Base-by-base conservation (phyloP, 164 flowering plant species). In the Stephania yunnanensis region DNA sequence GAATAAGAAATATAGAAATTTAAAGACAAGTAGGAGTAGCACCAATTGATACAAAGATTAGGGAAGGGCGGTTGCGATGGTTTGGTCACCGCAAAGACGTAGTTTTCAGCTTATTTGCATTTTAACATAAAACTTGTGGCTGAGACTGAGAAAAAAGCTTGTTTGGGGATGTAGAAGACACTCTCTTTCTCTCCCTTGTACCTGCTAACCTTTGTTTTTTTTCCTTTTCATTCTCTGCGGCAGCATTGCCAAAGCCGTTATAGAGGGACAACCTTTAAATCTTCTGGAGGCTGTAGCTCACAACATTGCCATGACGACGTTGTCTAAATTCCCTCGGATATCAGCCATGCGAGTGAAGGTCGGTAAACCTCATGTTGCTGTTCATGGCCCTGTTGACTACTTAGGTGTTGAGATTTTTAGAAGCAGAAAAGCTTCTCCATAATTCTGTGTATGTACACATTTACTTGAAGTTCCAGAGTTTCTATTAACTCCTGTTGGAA, bases 341-440 rank as follows among this genome's bases (percentile, higher is more conserved):
- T 86, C 93, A 61, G 91, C 88, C 25, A 83, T 95, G 31, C 86
- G 91, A 7, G 92, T 95, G 73, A 89, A 87, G 72, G 89, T 93
- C 48, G 89, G 87, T 70, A 95, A 93, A 85, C 99, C 98, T 45
- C 97, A 93, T 85, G 96, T 93, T 50, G 90, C 96, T 36, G 92
- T 93, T 78, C 85, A 72, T 7, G 98, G 99, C 46, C 74, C 86
- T 7, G 46, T 95, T 72, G 97, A 95, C 75, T 95, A 88, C 82
- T 80, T 95, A 78, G 99, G 97, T 1, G 86, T 95, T 15, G 96
- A 95, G 87, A 95, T 95, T 31, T 66, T 82, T 44, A 77, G 84
- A 48, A 29, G 15, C 72, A 79, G 81, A 50, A 42, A 46, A n/a
- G 67, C 4, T 68, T 78, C 68, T 69, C 45, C 44, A 53, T 36